Evolutionary conservation across 2,329 filamentous ascomycete species (phyloP), one percentile per base, ranked within the genome.

Genomic region (Fusarium mundagurra): DNA sequence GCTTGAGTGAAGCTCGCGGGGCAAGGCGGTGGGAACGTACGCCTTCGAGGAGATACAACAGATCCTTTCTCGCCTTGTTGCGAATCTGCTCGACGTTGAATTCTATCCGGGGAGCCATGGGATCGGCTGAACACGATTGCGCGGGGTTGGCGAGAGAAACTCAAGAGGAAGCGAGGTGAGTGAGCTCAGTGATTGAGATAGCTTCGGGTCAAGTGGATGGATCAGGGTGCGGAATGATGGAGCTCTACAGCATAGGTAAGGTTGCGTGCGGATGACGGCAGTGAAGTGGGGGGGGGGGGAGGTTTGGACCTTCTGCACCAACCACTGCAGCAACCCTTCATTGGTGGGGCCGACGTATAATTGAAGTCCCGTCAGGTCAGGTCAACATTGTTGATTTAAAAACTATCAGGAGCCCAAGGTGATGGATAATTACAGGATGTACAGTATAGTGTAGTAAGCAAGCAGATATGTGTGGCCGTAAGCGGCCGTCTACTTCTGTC

Each of bases 41-140:
- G 84, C 93, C 92, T 89, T 98, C 96, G 71, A 99, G 92, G 78
- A 98, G 91, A 84, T 93, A 92, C 77, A 99, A 88, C 76, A 99
- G 88, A 82, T 98, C 94, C 82, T 95, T 95, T 71, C 95, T 92
- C 76, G 95, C 93, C 84, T 93, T 94, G 75, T 93, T 92, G 80
- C 89, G 91, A 82, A 96, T 91, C 80, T 94, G 91, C 77, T 93
- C 90, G 69, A 92, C 90, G 82, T 92, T 92, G 82, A 96, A 94
- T 80, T 88, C 89, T 81, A 85, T 86, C 84, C 90, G 89, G 85
- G 91, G 91, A 85, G 90, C 91, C 92, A 94, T 94, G 79, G 75
- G 84, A 85, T 39, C 62, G 61, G 57, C 86, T 87, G 86, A 85
- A 85, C 86, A 77, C 61, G 57, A 58, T 63, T 41, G 51, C 64